Percentiles rank a stretch among this genome's conserved stretches.
Evolutionary conservation across 1,284 basidiomycete genomes (phyloP).

Genomic region (Leccinum fuscescens): DNA sequence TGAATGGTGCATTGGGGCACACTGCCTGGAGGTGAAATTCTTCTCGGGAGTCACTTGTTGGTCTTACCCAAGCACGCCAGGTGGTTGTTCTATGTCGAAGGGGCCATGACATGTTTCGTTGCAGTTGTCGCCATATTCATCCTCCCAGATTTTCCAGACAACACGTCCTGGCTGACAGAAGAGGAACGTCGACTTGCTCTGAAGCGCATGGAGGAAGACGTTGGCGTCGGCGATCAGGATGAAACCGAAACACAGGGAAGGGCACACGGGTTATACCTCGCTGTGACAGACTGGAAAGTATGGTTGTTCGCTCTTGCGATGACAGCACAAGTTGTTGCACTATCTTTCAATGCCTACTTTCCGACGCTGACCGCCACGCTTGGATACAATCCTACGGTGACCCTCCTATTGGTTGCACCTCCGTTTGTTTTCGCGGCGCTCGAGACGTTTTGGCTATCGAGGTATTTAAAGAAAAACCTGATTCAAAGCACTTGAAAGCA

Average conservation of each 20-base stretch:
- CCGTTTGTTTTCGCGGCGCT: conserved; percentile 73
- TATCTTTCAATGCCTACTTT: conserved; percentile 80
- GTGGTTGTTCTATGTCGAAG: conserved; percentile 80
- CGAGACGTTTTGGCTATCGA: conserved; percentile 48
- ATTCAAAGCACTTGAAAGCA: conserved; percentile 13
- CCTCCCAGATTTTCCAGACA: conserved; percentile 76
- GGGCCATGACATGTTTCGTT: conserved; percentile 62
- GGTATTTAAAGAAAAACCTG: conserved; percentile 34
- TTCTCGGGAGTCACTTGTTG: not conserved
- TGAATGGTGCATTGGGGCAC: conserved; percentile 69
- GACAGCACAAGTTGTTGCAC: conserved; percentile 28
- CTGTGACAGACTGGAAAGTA: conserved; percentile 67
- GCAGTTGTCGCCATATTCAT: conserved; percentile 63
- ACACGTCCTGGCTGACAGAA: conserved; percentile 58
- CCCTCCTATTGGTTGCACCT: conserved; percentile 74
- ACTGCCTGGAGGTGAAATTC: conserved; percentile 66
- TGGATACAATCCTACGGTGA: conserved; percentile 63
- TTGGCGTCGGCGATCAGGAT: conserved; percentile 36
- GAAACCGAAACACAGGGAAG: conserved; percentile 31
- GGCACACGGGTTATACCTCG: conserved; percentile 52
- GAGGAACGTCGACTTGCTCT: conserved; percentile 68
- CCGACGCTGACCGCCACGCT: conserved; percentile 70
- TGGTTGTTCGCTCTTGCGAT: conserved; percentile 58
- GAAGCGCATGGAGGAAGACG: conserved; percentile 73
- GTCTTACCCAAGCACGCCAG: conserved; percentile 31